A percentile compares a stretch with the other conserved stretches of the same genome.
Conservation (phyloP, 306 rosid genomes). For the Lotus japonicus region DNA sequence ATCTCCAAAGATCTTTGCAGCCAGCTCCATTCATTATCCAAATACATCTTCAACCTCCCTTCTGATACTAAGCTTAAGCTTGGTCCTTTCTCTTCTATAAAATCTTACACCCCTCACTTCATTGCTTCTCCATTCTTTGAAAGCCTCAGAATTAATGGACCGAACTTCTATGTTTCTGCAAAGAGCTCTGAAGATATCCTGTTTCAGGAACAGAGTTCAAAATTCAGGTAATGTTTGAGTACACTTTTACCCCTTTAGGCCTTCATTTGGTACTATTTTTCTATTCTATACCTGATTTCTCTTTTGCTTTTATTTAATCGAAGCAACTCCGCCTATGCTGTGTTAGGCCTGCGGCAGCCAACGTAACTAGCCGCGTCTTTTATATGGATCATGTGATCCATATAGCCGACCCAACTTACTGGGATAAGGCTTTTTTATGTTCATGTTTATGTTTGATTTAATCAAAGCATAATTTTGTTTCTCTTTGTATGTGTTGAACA, state of each 20-base stretch:
- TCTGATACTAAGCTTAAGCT: conserved; percentile 74
- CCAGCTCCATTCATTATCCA: conserved; percentile 48
- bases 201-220: conserved; percentile 38
- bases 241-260: neutral
- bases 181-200: conserved; percentile 58
- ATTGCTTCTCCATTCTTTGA: conserved; percentile 98
- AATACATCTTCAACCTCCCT: conserved; percentile 59
- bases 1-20: conserved; percentile 66
- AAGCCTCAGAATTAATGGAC: conserved; percentile 81
- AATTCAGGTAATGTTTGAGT: conserved; percentile 52
- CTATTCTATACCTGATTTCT: neutral
- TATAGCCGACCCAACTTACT: too few species aligned
- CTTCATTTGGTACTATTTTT: neutral
- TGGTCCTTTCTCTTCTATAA: conserved; percentile 78
- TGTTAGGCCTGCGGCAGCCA: too few species aligned
- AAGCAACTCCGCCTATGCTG: too few species aligned
- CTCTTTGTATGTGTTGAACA: conserved; percentile 9
- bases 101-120: conserved; percentile 84
- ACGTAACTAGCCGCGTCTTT: too few species aligned
- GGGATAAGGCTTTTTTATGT: neutral
- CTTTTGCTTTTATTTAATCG: neutral
- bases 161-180: conserved; percentile 69
- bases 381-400: too few species aligned
- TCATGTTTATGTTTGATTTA: neutral
- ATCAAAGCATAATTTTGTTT: neutral